Conservation (phyloP, 2,329 filamentous ascomycete genomes). For the Hypomyces rosellus region DNA sequence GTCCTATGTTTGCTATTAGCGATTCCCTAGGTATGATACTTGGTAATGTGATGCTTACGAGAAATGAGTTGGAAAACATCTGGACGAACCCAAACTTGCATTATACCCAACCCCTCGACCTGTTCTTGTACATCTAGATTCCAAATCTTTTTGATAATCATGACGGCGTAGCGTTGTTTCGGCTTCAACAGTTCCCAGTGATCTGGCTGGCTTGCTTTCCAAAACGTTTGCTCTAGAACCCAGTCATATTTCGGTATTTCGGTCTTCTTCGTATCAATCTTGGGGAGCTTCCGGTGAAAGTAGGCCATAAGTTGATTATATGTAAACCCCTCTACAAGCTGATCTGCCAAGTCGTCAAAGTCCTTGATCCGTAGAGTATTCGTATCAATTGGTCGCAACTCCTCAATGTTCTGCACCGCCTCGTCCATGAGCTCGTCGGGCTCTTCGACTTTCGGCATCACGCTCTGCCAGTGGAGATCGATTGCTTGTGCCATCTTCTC, state of each 20-base stretch:
- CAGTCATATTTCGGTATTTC: slow-evolving; percentile 29
- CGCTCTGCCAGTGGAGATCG: slow-evolving; percentile 25
- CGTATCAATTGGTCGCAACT: slow-evolving; percentile 38
- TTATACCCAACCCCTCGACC: slow-evolving; percentile 35
- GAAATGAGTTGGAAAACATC: slow-evolving; percentile 39
- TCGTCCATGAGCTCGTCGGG: slow-evolving; percentile 26
- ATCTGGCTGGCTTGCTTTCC: slow-evolving; percentile 31
- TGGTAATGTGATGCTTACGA: slow-evolving; percentile 29
- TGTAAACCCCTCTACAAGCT: slow-evolving; percentile 42
- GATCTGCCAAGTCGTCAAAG: slow-evolving; percentile 34
- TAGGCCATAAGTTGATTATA: slow-evolving; percentile 40
- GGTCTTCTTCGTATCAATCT: neutral
- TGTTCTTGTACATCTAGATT: slow-evolving; percentile 42
- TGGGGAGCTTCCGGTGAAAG: slow-evolving; percentile 16
- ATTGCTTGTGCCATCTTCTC: slow-evolving; percentile 8
- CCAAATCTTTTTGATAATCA: slow-evolving; percentile 45
- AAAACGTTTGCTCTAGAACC: slow-evolving; percentile 35
- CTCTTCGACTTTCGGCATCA: slow-evolving; percentile 22
- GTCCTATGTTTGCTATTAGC: slow-evolving; percentile 6
- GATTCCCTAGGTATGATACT: neutral
- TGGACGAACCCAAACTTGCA: slow-evolving; percentile 33
- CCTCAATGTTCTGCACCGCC: slow-evolving; percentile 40
- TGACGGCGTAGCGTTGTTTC: slow-evolving; percentile 37
- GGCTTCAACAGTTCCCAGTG: slow-evolving; percentile 14
- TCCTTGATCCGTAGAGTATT: slow-evolving; percentile 31